phyloP scores from a whole-genome alignment of 2,329 filamentous ascomycete genomes.

The Beauveria australis region DNA sequence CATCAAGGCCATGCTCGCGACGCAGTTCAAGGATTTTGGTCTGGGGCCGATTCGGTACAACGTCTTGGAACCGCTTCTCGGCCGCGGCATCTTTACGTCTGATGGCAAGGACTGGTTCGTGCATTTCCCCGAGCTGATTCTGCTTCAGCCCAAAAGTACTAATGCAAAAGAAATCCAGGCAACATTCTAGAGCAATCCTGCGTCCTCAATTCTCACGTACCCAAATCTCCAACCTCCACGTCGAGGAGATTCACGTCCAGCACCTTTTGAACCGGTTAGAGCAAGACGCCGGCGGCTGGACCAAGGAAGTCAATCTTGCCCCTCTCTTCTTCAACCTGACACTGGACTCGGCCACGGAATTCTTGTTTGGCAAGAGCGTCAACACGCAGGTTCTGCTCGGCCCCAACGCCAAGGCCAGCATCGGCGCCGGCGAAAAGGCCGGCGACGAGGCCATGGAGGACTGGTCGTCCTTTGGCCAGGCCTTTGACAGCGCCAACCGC shows the following conservation, averaged over 20 bases:
- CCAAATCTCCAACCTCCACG: slow-evolving; percentile 15
- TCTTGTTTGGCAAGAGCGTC: slow-evolving; percentile 51
- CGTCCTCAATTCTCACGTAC: slow-evolving; percentile 19
- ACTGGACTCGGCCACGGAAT: slow-evolving; percentile 37
- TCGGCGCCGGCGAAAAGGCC: not conserved
- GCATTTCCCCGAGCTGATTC: not conserved
- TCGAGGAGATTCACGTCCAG: slow-evolving; percentile 18
- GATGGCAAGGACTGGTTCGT: slow-evolving; percentile 7
- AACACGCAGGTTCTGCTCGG: slow-evolving; percentile 24
- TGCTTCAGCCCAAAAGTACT: not conserved
- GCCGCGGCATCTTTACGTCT: slow-evolving; percentile 13
- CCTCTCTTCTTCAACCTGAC: slow-evolving; percentile 38
- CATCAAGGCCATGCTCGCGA: slow-evolving; percentile 41
- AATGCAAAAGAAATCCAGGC: slow-evolving; percentile 5
- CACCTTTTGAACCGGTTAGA: not conserved
- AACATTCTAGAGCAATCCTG: slow-evolving; percentile 27
- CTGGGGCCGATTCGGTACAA: not conserved
- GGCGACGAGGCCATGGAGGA: not conserved
- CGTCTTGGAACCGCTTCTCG: slow-evolving; percentile 10
- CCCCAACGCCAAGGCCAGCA: not conserved
- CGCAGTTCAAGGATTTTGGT: slow-evolving; percentile 29
- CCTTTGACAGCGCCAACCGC: slow-evolving; percentile 3
- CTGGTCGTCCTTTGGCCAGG: slow-evolving; percentile 1
- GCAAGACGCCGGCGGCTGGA: not conserved
- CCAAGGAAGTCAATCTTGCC: slow-evolving; percentile 28